These are phyloP conservation scores for Cardamine resedifolia DNA, from an alignment of 345 rosid genomes.

Conservation along the genomic window DNA sequence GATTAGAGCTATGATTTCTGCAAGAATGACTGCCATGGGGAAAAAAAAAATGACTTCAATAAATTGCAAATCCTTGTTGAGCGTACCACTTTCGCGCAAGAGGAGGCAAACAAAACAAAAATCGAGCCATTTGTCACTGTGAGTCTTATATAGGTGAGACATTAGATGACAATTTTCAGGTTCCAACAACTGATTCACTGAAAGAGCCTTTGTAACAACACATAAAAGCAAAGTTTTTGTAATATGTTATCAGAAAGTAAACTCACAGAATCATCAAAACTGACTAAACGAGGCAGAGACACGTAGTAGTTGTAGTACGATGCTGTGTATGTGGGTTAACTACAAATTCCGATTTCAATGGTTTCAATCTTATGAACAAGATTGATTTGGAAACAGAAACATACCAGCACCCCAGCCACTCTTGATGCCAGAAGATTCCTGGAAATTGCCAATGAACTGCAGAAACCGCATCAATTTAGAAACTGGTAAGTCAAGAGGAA, in stretches of 20 bases:
- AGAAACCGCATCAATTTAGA: background rate
- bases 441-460: conserved; percentile 89
- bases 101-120: background rate
- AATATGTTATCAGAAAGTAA: background rate
- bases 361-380: background rate
- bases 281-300: background rate
- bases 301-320: background rate
- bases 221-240: background rate
- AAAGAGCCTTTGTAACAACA: background rate
- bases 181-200: background rate
- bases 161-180: background rate
- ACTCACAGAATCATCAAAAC: background rate
- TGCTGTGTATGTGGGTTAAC: background rate
- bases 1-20: conserved; percentile 66
- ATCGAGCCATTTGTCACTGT: background rate
- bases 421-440: conserved; percentile 73
- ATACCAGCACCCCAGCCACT: conserved; percentile 95
- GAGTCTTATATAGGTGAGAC: background rate
- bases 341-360: background rate
- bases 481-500: background rate
- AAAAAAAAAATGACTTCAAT: conserved; percentile 1
- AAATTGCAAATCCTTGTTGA: background rate
- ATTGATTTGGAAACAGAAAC: background rate
- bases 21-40: conserved; percentile 62
- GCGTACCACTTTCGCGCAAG: background rate